A percentile compares a stretch with the other conserved stretches of the same genome.
Conservation (phyloP, 73 alveolate species). For the Diophrys appendiculata region DNA sequence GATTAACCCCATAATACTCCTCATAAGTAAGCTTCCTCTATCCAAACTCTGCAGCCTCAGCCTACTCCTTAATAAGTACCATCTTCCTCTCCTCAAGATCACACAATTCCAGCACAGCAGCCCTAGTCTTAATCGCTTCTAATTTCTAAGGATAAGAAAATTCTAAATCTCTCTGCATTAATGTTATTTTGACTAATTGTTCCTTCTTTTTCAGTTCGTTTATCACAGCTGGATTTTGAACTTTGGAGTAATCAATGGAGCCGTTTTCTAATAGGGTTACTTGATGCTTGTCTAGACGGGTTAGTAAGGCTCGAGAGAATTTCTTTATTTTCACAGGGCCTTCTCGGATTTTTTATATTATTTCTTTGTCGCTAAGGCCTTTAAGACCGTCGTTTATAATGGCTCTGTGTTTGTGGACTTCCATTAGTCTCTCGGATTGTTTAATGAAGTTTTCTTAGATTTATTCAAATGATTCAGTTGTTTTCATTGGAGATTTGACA, state of each 20-base stretch:
- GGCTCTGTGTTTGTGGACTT: slow-evolving; percentile 48
- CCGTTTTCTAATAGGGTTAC: slow-evolving; percentile 49
- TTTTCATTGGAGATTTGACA: slow-evolving; percentile 13
- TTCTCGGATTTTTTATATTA: slow-evolving; percentile 47
- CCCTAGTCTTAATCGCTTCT: slow-evolving; percentile 44
- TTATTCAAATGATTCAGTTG: slow-evolving; percentile 20
- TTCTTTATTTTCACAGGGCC: slow-evolving; percentile 51
- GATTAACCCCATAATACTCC: slow-evolving; percentile 31
- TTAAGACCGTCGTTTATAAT: slow-evolving; percentile 59
- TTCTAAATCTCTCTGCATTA: slow-evolving; percentile 46
- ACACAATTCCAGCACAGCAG: slow-evolving; percentile 26
- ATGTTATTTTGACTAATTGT: slow-evolving; percentile 36
- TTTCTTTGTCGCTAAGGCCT: slow-evolving; percentile 26
- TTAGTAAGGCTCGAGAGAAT: slow-evolving; percentile 14
- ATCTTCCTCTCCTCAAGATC: slow-evolving; percentile 53
- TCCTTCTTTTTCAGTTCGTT: slow-evolving; percentile 38
- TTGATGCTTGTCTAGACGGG: slow-evolving; percentile 28
- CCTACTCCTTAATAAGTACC: slow-evolving; percentile 7
- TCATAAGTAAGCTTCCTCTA: slow-evolving; percentile 49
- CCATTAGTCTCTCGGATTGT: slow-evolving; percentile 30
- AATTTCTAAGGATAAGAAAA: slow-evolving; percentile 61
- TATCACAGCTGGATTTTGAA: slow-evolving; percentile 4
- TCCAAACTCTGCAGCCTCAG: slow-evolving; percentile 13
- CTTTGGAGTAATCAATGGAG: slow-evolving; percentile 30
- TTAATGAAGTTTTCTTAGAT: slow-evolving; percentile 31